These are phyloP conservation scores for Acanthochlamys bracteata DNA, from an alignment of 106 monocot genomes.

Conservation along the genomic window DNA sequence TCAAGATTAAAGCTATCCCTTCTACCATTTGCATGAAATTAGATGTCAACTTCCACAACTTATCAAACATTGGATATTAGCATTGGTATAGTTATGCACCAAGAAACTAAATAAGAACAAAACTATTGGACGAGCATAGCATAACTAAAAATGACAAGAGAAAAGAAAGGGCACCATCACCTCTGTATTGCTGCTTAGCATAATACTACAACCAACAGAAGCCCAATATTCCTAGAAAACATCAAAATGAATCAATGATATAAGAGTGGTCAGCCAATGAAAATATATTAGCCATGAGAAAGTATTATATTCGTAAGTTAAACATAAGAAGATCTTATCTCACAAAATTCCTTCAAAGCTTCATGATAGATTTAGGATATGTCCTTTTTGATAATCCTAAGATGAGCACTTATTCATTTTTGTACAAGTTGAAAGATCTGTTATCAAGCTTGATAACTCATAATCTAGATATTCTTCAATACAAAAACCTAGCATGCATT, in stretches of 20 bases:
- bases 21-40: background rate
- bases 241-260: background rate
- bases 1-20: background rate
- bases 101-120: background rate
- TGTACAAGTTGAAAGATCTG: no score
- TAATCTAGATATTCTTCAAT: no score
- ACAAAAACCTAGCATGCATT: no score
- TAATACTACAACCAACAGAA: slow-evolving; percentile 85
- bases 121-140: background rate
- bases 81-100: background rate
- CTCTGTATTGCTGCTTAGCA: slow-evolving; percentile 99
- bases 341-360: background rate
- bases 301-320: background rate
- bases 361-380: background rate
- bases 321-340: background rate
- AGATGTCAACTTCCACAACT: background rate
- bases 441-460: no score
- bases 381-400: background rate
- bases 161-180: slow-evolving; percentile 22
- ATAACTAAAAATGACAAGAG: background rate
- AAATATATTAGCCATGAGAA: background rate
- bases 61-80: background rate
- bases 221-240: slow-evolving; percentile 89
- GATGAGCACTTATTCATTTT: no score
- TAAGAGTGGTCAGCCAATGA: no score